These are phyloP conservation scores for Datisca glomerata DNA, from an alignment of 306 rosid genomes.

Conservation along the genomic window DNA sequence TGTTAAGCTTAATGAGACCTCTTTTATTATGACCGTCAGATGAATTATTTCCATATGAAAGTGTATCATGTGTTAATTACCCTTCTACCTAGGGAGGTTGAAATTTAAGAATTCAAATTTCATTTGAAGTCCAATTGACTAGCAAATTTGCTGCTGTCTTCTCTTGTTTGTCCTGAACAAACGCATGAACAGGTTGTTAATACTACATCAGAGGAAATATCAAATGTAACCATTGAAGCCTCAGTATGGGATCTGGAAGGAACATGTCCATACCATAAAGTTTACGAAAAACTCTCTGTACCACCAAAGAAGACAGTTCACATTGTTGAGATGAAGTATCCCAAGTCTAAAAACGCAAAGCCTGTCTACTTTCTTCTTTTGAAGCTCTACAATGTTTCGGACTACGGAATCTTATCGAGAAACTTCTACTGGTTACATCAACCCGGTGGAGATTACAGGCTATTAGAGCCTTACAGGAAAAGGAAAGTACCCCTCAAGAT, in stretches of 20 bases:
- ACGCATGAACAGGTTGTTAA: slow-evolving; percentile 91
- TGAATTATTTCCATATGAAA: too few relatives aligned
- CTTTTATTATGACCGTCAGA: neutral
- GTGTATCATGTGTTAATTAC: too few relatives aligned
- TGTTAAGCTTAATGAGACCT: neutral
- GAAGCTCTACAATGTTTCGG: slow-evolving; percentile 56
- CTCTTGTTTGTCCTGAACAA: neutral
- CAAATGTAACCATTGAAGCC: slow-evolving; percentile 61
- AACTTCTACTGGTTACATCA: slow-evolving; percentile 90
- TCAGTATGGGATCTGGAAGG: slow-evolving; percentile 95
- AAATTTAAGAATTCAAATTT: too few relatives aligned
- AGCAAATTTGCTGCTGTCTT: neutral
- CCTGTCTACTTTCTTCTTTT: slow-evolving; percentile 89
- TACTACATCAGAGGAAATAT: slow-evolving; percentile 60
- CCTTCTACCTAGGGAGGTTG: too few relatives aligned
- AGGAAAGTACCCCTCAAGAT: slow-evolving; percentile 62
- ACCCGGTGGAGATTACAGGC: slow-evolving; percentile 74
- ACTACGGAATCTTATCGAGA: slow-evolving; percentile 51
- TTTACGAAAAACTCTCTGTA: slow-evolving; percentile 38
- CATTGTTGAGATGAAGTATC: slow-evolving; percentile 69
- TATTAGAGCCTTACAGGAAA: slow-evolving; percentile 56
- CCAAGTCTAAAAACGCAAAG: slow-evolving; percentile 52
- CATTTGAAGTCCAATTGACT: too few relatives aligned
- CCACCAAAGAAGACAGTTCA: slow-evolving; percentile 55
- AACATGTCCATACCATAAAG: slow-evolving; percentile 50